Base-by-base conservation (phyloP, 2,329 filamentous ascomycete genomes). In the Calonectria naviculata region DNA sequence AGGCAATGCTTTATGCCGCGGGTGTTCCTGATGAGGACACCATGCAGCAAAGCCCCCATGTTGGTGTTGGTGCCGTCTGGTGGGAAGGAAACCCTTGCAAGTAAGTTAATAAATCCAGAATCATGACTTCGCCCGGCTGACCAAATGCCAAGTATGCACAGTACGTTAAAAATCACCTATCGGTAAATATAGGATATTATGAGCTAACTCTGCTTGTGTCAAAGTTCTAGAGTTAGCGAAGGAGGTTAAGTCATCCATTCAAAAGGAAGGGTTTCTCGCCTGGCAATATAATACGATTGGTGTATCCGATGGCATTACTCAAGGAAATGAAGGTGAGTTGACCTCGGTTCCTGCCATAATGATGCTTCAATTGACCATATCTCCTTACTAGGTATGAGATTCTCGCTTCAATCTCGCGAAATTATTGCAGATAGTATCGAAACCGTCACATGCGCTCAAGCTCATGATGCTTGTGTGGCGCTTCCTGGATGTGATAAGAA, bases 21-120 rank as follows among this genome's bases (percentile, higher is more conserved):
- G 66, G 66, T 21, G 46, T 68, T 26, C 58, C 66, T 21, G 58
- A 68, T 26, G 46, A 63, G 28, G 19, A 17, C 4, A 44, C 66
- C 15, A 63, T 68, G 66, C 42, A 68, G 41, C 13, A 24, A 15
- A 56, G 56, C 44, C 66, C 66, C 12, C 66, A 68, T 21, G 58
- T 68, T n/a, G 66, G 66, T 12, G 21, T 68, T 28, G 66, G 56
- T 7, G 26, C 56, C 7, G 34, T 63, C 3, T 68, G 66, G 66
- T 68, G 58, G 58, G 58, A 68, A 24, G 66, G 66, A 29, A 68
- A 68, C 36, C 66, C 66, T 12, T 68, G 66, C 66, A 68, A 68
- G 65, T 56, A 24, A 52, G 54, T 67, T 6, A 1, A n/a, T 3
- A 12, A 28, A 21, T 41, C 24, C 6, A n/a, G 19, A 17, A 10